Base-by-base conservation (phyloP, 345 rosid species). In the Rhizophora apiculata region DNA sequence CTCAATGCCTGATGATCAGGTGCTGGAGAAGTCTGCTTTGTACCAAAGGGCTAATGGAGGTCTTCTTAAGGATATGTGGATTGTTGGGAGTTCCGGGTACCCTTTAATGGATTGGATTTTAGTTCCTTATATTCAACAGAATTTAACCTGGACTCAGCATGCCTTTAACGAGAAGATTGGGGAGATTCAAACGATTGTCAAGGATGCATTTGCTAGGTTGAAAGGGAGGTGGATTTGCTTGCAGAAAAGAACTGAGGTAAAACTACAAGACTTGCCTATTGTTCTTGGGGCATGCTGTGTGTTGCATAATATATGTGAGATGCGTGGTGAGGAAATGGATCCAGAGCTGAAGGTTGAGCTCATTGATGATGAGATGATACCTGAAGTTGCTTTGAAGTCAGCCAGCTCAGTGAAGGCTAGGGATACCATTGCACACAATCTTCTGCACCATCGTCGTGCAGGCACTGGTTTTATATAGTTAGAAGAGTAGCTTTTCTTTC, bases 201-300 rank as follows among this genome's bases (percentile, higher is more conserved):
- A 82, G 34, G 90, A 84, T 57, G 88, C 96, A 19, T 88, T 90
- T 77, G 79, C 83, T 22, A 80, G 91, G 80, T 61, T 90, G 57
- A 90, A 90, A 80, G 93, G 87, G 34, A 61, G 96, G 29, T 90
- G 96, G 96, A 72, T 81, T n/a, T 90, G 93, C 69, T 70, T 90
- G 78, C 96, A 90, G 84, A 90, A 84, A 57, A 77, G 96, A 32
- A 88, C 91, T 9, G 96, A 90, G 73, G 89, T 88, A 32, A 90
- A 90, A 63, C 71, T 90, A 0, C 93, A 88, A 72, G 96, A 90
- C 68, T 74, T 90, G 86, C 96, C 93, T 13, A 83, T 85, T 29
- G 86, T 90, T 15, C 84, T 90, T 4, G 96, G 96, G 1, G 96
- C 96, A 0, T 90, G 96, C 15, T 90, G 96, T 59, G 96, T 90